Percentiles rank a stretch among this genome's conserved stretches.
Conservation (phyloP, 2,329 filamentous ascomycete species). For the Trichoderma afroharzianum region DNA sequence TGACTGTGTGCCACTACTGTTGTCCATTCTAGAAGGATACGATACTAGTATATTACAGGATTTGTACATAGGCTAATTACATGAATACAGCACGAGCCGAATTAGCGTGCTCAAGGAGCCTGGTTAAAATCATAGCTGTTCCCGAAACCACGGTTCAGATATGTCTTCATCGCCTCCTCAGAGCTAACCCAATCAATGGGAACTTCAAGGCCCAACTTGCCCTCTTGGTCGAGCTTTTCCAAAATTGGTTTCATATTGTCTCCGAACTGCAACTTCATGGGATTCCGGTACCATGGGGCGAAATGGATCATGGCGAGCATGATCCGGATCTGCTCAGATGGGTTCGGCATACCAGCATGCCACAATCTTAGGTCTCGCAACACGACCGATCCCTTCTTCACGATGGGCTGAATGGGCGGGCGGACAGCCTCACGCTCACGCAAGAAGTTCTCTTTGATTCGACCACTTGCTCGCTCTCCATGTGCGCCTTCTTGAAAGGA, state of each 20-base stretch:
- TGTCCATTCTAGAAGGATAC: background rate
- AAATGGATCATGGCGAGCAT: constrained; percentile 62
- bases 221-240: constrained; percentile 38
- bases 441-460: constrained; percentile 42
- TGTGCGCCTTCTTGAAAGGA: constrained; percentile 46
- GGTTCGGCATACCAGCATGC: constrained; percentile 62
- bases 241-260: constrained; percentile 47
- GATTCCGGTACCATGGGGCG: constrained; percentile 54
- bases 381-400: constrained; percentile 54
- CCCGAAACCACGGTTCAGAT: constrained; percentile 55
- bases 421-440: constrained; percentile 34
- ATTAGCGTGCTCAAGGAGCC: constrained; percentile 13
- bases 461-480: constrained; percentile 50
- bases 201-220: constrained; percentile 42
- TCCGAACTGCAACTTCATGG: constrained; percentile 53
- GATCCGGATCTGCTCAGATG: constrained; percentile 45
- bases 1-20: too few relatives aligned
- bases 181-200: constrained; percentile 47
- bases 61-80: background rate
- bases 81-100: background rate
- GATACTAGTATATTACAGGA: background rate
- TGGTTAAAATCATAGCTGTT: constrained; percentile 62
- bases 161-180: constrained; percentile 41
- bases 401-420: constrained; percentile 47
- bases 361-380: constrained; percentile 59